Evolutionary conservation across 305 asterid species (phyloP).

Genomic region (Fraxinus velutina): DNA sequence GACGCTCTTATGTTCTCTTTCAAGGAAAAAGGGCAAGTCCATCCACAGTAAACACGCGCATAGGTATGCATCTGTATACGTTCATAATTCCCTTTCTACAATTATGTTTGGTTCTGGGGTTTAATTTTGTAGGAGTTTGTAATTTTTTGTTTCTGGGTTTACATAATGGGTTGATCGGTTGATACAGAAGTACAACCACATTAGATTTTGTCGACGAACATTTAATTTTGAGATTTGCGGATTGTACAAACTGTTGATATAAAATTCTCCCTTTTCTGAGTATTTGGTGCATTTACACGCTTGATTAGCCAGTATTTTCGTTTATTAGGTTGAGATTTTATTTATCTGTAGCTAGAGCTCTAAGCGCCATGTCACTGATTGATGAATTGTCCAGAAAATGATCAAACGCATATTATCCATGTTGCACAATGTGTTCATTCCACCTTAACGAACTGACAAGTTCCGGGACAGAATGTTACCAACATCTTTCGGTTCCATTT

Average conservation of each 20-base stretch:
- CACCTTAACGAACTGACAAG: slow-evolving; percentile 21
- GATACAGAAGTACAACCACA: slow-evolving; percentile 16
- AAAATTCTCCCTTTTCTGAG: neutral
- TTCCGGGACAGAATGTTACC: neutral
- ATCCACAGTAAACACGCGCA: slow-evolving; percentile 8
- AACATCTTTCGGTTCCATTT: neutral
- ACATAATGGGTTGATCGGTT: slow-evolving; percentile 30
- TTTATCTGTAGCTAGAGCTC: neutral
- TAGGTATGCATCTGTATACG: neutral
- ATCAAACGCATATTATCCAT: slow-evolving; percentile 20
- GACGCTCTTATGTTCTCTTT: slow-evolving; percentile 5
- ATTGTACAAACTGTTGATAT: slow-evolving; percentile 10
- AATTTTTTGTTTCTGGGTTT: neutral
- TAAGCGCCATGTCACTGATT: neutral
- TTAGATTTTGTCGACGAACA: slow-evolving; percentile 9
- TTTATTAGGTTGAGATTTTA: slow-evolving; percentile 17
- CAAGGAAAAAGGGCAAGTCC: slow-evolving; percentile 27
- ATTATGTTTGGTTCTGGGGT: slow-evolving; percentile 1
- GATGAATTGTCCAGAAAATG: neutral
- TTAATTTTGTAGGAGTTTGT: slow-evolving; percentile 8
- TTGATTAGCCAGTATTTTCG: slow-evolving; percentile 16
- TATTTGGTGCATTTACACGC: slow-evolving; percentile 17
- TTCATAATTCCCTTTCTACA: neutral
- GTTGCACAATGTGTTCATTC: neutral
- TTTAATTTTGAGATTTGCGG: slow-evolving; percentile 14